These are phyloP conservation scores for Russula sp. DNA, from an alignment of 768 basidiomycete species.

Conservation along the genomic window DNA sequence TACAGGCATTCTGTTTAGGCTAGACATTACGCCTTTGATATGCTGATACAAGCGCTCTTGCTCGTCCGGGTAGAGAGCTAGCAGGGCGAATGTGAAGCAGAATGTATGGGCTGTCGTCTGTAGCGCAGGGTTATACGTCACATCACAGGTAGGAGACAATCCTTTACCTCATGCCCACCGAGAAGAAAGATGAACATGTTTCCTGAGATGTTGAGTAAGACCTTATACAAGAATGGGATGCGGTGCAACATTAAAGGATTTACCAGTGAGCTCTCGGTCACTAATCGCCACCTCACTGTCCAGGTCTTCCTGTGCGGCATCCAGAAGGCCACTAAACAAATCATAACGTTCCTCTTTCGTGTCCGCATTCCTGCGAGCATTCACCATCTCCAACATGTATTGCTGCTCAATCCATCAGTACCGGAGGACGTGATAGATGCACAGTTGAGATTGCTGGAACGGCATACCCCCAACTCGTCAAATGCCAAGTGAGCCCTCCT, in stretches of 20 bases:
- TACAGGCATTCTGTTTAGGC: slow-evolving; percentile 26
- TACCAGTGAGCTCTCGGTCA: slow-evolving; percentile 27
- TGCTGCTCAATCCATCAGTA: slow-evolving; percentile 3
- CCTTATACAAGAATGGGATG: neutral
- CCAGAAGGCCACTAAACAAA: slow-evolving; percentile 28
- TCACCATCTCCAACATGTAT: slow-evolving; percentile 30
- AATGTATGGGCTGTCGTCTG: slow-evolving; percentile 38
- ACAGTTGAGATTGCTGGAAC: too few relatives aligned
- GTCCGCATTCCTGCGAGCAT: slow-evolving; percentile 15
- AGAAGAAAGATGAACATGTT: slow-evolving; percentile 33
- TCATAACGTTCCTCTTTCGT: slow-evolving; percentile 25
- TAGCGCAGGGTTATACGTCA: neutral
- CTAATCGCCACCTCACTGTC: slow-evolving; percentile 18
- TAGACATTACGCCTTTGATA: slow-evolving; percentile 31
- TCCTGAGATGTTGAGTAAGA: slow-evolving; percentile 1
- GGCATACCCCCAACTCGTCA: slow-evolving; percentile 38
- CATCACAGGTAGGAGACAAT: neutral
- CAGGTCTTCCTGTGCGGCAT: slow-evolving; percentile 20
- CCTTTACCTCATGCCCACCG: slow-evolving; percentile 32
- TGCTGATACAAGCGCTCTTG: slow-evolving; percentile 38
- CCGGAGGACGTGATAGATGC: neutral
- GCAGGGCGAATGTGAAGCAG: slow-evolving; percentile 36
- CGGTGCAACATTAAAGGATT: neutral
- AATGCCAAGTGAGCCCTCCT: slow-evolving; percentile 35
- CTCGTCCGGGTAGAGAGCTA: slow-evolving; percentile 39